Evolutionary conservation across 2,329 filamentous ascomycete genomes (phyloP), one percentile per base, ranked within the genome.

Genomic region (Cladophialophora exuberans): DNA sequence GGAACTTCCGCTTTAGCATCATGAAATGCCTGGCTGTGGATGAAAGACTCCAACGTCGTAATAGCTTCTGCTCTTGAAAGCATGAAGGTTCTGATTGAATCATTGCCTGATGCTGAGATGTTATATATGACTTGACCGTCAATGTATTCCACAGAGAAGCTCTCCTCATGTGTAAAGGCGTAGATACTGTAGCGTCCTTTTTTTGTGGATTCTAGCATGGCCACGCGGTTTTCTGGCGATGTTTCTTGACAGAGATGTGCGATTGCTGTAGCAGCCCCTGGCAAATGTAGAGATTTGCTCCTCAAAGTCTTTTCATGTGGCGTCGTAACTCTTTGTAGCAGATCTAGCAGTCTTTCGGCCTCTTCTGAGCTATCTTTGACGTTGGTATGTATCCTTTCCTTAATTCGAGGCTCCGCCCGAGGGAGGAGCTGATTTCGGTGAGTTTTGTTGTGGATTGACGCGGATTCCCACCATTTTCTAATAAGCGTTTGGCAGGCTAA

Each of bases 171-270:
- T 7, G 85, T 78, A 0, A 90, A 72, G 0, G 85, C 89, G 48
- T 95, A 80, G 61, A 95, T 89, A 66, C 87, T 92, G 67, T 84
- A 89, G 42, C 84, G 76, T 2, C 87, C 87, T 43, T 78, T 50
- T 69, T 65, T 22, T 73, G 74, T 33, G 39, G 67, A 63, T 49
- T 64, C 63, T 11, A 66, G 48, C 31, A 75, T 75, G 54, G 73
- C 67, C 11, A 69, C 30, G 20, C 41, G 13, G n/a, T 56, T 30
- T 11, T 23, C 17, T 7, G 41, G 36, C 3, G 55, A 49, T 25
- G 35, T 38, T 20, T 51, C 39, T 10, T 56, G 44, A 31, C 59
- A 62, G 17, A 59, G 17, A 20, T 36, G 22, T 18, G 56, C 50
- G 35, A 45, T 67, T 64, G 22, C 63, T 58, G 52, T 60, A 57